These are phyloP conservation scores for Plasmodiophora brassicae DNA, from an alignment of 208 protist species.

Conservation along the genomic window DNA sequence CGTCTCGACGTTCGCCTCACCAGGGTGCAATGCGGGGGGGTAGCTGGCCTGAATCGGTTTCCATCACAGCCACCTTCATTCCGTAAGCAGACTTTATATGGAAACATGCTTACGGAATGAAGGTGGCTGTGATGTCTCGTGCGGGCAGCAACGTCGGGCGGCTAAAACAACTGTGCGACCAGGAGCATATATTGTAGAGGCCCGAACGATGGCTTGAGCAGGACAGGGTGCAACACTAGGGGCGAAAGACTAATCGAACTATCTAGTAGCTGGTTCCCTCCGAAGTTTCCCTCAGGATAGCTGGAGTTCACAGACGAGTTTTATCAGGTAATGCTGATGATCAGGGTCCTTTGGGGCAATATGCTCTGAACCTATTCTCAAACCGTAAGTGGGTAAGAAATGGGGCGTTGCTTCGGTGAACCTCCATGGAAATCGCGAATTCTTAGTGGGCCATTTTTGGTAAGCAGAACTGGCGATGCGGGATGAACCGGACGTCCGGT, in stretches of 20 bases:
- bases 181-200: too few species aligned
- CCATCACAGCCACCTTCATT: too few species aligned
- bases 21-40: too few species aligned
- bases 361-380: slow-evolving; percentile 68
- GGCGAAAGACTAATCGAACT: slow-evolving; percentile 80
- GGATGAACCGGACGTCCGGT: slow-evolving; percentile 65
- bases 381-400: slow-evolving; percentile 66
- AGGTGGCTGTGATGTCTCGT: too few species aligned
- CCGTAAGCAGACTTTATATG: too few species aligned
- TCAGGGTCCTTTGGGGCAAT: slow-evolving; percentile 61
- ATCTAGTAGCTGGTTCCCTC: slow-evolving; percentile 79
- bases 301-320: slow-evolving; percentile 58
- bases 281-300: slow-evolving; percentile 80
- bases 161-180: too few species aligned
- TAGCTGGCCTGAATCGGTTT: too few species aligned
- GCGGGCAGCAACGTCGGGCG: too few species aligned
- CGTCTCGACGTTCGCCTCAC: too few species aligned
- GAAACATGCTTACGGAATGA: too few species aligned
- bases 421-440: slow-evolving; percentile 47
- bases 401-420: slow-evolving; percentile 48
- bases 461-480: slow-evolving; percentile 75
- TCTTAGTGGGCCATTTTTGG: slow-evolving; percentile 71
- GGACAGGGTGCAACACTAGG: too few species aligned
- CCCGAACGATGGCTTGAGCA: slow-evolving; percentile 60
- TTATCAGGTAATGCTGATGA: slow-evolving; percentile 71